These are phyloP conservation scores for Calophaca sinica DNA, from an alignment of 306 rosid genomes.

Conservation along the genomic window DNA sequence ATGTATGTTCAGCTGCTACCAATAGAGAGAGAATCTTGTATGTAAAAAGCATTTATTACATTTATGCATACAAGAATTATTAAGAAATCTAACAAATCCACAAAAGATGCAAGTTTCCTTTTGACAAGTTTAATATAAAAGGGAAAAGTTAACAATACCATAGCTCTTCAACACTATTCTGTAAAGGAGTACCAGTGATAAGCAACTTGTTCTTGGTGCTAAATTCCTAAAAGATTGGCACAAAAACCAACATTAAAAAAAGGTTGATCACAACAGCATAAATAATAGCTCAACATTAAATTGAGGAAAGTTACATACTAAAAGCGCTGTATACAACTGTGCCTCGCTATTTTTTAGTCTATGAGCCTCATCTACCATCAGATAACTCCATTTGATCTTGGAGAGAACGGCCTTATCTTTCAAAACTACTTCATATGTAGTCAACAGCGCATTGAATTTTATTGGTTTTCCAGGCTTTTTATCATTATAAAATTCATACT, in stretches of 20 bases:
- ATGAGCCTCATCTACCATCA: slow-evolving; percentile 99
- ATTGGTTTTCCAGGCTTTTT: slow-evolving; percentile 79
- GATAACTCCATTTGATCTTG: slow-evolving; percentile 91
- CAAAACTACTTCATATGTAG: slow-evolving; percentile 95
- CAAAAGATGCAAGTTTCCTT: slow-evolving; percentile 13
- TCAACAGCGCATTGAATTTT: slow-evolving; percentile 84
- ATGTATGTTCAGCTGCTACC: slow-evolving; percentile 10
- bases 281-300: slow-evolving; percentile 28
- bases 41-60: neutral
- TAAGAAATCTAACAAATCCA: slow-evolving; percentile 14
- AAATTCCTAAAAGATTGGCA: slow-evolving; percentile 73
- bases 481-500: slow-evolving; percentile 81
- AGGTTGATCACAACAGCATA: slow-evolving; percentile 22
- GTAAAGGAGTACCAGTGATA: slow-evolving; percentile 96
- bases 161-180: slow-evolving; percentile 97
- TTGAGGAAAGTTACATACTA: slow-evolving; percentile 60
- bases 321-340: slow-evolving; percentile 91
- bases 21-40: slow-evolving; percentile 16
- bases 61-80: neutral
- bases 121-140: slow-evolving; percentile 24
- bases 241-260: slow-evolving; percentile 32
- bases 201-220: slow-evolving; percentile 99
- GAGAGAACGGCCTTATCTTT: slow-evolving; percentile 95
- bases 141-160: slow-evolving; percentile 64
- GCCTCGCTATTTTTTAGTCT: slow-evolving; percentile 99